These are phyloP conservation scores for Salix exigua DNA, from an alignment of 345 rosid genomes.

Conservation along the genomic window DNA sequence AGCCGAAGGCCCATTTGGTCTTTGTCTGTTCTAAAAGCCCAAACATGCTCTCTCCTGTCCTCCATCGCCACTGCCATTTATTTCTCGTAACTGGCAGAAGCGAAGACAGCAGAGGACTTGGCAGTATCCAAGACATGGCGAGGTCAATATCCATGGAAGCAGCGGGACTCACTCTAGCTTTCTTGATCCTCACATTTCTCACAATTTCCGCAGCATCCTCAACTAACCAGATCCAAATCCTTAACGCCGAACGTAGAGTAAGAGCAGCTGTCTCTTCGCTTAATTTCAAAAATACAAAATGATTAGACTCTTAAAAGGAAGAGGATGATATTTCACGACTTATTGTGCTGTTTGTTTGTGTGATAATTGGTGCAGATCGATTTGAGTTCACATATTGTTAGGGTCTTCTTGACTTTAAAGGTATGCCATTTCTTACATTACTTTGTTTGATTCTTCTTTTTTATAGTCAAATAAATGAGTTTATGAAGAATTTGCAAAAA, in stretches of 20 bases:
- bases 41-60: not conserved
- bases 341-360: not conserved
- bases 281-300: not conserved
- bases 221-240: constrained; percentile 57
- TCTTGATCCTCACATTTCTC: constrained; percentile 36
- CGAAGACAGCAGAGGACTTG: not conserved
- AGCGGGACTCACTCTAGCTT: constrained; percentile 24
- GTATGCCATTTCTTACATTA: constrained; percentile 33
- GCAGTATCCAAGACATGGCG: not conserved
- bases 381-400: constrained; percentile 78
- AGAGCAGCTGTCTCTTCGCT: not conserved
- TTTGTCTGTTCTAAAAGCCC: not conserved
- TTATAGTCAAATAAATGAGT: not conserved
- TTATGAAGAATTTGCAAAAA: not conserved
- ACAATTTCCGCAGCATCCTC: constrained; percentile 33
- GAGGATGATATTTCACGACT: not conserved
- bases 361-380: constrained; percentile 70
- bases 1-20: not conserved
- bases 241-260: constrained; percentile 89
- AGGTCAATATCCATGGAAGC: constrained; percentile 38
- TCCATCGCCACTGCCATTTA: not conserved
- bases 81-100: not conserved
- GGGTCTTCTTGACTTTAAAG: constrained; percentile 82
- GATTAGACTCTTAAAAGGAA: not conserved
- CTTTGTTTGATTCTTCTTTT: not conserved